Percentiles rank a stretch among this genome's conserved stretches.
Conservation (phyloP, 139 green algal species). For the Trebouxia sp. region DNA sequence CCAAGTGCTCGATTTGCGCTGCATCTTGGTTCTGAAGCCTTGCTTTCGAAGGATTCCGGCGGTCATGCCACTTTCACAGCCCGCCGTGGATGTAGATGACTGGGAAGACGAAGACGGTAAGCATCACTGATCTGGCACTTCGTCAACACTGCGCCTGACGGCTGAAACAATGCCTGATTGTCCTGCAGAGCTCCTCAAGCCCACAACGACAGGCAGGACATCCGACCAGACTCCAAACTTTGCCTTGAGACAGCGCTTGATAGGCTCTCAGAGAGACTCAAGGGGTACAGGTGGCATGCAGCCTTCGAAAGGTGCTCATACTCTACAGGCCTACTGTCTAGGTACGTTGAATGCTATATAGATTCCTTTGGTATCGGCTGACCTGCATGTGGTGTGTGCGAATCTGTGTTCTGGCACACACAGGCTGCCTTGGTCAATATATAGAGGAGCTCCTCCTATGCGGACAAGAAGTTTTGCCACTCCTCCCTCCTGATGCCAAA, state of each 20-base stretch:
- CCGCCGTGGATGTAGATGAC: no score
- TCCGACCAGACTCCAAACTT: background rate
- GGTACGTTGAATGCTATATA: background rate
- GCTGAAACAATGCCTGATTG: no score
- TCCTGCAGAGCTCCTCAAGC: background rate
- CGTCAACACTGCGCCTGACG: no score
- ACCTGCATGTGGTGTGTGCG: background rate
- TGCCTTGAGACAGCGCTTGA: background rate
- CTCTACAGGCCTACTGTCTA: slow-evolving; percentile 6
- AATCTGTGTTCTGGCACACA: background rate
- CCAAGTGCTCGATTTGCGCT: no score
- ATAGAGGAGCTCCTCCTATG: background rate
- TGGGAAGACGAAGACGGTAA: no score
- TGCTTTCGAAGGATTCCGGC: no score
- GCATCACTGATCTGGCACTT: no score
- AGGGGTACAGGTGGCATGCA: background rate
- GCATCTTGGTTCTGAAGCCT: no score
- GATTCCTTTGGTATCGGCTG: background rate
- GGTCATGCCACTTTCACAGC: no score
- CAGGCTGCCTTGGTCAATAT: slow-evolving; percentile 20
- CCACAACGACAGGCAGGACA: background rate
- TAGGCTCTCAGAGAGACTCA: background rate
- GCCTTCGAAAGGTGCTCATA: background rate
- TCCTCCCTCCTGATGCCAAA: slow-evolving; percentile 18
- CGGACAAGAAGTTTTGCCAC: slow-evolving; percentile 3